Conservation (phyloP, 176 grass and related monocot genomes). For the Chloris gayana region DNA sequence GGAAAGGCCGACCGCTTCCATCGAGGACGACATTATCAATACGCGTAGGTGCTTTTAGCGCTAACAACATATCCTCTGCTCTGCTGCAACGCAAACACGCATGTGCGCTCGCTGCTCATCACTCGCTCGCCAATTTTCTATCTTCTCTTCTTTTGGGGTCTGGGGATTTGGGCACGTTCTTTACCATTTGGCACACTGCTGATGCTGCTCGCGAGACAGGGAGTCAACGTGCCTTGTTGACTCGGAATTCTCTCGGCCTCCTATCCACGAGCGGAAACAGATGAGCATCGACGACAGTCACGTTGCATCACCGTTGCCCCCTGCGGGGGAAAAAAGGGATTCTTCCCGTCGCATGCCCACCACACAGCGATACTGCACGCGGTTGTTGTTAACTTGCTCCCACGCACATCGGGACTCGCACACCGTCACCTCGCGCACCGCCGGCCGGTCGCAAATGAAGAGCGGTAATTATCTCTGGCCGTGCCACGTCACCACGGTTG, state of each 20-base stretch:
- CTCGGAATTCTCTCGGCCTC: neutral
- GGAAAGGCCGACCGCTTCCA: conserved; percentile 14
- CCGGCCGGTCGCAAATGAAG: too few species aligned
- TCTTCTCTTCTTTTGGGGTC: too few species aligned
- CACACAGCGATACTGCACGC: too few species aligned
- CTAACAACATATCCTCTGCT: too few species aligned
- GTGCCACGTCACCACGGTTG: neutral
- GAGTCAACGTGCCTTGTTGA: neutral
- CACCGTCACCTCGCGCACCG: too few species aligned
- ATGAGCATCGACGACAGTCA: neutral
- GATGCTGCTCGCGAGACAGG: neutral
- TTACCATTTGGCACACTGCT: neutral
- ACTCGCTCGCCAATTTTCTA: too few species aligned
- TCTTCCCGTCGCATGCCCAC: too few species aligned
- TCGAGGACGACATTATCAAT: neutral
- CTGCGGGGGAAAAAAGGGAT: too few species aligned
- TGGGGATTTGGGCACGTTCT: neutral
- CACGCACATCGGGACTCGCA: neutral
- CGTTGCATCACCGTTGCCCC: neutral
- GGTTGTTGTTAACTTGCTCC: neutral
- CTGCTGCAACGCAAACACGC: neutral
- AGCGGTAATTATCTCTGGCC: neutral
- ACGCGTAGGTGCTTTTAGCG: too few species aligned
- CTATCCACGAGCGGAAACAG: neutral
- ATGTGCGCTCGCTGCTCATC: neutral